Conservation (phyloP, 1,284 basidiomycete genomes). For the Trichosporon coremiiforme region DNA sequence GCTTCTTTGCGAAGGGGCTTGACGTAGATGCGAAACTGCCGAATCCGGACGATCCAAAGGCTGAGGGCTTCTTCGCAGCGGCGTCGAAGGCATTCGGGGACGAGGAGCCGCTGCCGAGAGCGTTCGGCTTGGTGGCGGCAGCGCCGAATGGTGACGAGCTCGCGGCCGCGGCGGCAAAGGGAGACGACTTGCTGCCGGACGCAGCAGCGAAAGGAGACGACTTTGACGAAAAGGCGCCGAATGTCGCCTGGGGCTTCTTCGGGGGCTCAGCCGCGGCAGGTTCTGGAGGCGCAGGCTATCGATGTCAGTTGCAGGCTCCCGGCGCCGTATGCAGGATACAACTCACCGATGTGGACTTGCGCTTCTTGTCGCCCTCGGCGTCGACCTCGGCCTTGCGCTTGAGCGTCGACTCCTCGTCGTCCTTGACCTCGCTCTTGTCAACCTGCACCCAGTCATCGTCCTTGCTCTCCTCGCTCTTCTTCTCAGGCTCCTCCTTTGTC, state of each 20-base stretch:
- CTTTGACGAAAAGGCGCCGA: slow-evolving; percentile 62
- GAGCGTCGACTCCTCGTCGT: slow-evolving; percentile 33
- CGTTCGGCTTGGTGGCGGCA: slow-evolving; percentile 49
- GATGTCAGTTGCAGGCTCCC: not conserved
- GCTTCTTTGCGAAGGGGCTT: slow-evolving; percentile 45
- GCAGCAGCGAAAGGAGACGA: slow-evolving; percentile 34
- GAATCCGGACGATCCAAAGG: slow-evolving; percentile 40
- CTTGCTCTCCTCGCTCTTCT: slow-evolving; percentile 20
- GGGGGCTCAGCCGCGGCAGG: slow-evolving; percentile 27
- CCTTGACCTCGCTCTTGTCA: slow-evolving; percentile 31
- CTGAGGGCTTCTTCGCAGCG: slow-evolving; percentile 31
- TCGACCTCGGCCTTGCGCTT: slow-evolving; percentile 49
- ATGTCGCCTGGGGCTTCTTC: slow-evolving; percentile 53
- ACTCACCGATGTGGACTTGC: slow-evolving; percentile 33
- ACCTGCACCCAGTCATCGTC: slow-evolving; percentile 32
- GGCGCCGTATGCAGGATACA: not conserved
- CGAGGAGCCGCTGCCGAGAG: slow-evolving; percentile 17
- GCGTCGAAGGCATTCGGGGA: slow-evolving; percentile 24
- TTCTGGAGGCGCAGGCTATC: slow-evolving; percentile 17
- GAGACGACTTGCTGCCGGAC: slow-evolving; percentile 50
- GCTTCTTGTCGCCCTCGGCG: slow-evolving; percentile 38
- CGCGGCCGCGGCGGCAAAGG: slow-evolving; percentile 61
- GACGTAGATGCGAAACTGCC: slow-evolving; percentile 45
- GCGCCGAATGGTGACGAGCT: slow-evolving; percentile 30
- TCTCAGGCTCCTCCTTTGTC: slow-evolving; percentile 22